A percentile compares a stretch with the other conserved stretches of the same genome.
These are phyloP conservation scores for Blastocystis sp. DNA, from an alignment of 352 stramenopile genomes.

Conservation along the genomic window DNA sequence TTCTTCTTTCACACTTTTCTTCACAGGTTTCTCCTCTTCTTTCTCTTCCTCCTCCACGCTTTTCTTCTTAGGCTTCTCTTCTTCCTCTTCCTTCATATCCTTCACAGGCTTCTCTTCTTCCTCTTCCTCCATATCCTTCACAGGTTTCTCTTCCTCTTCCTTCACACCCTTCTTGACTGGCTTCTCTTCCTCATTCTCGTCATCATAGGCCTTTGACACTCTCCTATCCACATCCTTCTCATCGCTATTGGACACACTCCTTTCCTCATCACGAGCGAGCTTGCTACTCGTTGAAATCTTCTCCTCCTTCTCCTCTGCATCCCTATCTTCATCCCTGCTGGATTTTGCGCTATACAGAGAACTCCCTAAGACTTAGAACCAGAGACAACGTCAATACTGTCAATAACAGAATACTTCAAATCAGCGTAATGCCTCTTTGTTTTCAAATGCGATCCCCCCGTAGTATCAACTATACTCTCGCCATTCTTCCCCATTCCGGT, in stretches of 20 bases:
- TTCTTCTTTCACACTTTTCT: background rate
- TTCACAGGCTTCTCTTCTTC: background rate
- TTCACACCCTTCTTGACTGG: background rate
- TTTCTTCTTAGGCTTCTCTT: background rate
- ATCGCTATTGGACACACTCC: background rate
- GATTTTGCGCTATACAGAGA: no score
- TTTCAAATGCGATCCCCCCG: no score
- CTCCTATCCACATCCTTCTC: background rate
- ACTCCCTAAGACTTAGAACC: no score
- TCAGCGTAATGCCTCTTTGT: no score
- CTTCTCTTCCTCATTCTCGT: background rate
- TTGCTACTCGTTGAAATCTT: background rate
- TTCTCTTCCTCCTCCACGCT: background rate
- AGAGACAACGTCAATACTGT: no score
- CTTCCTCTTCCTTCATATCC: background rate
- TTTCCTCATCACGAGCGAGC: background rate
- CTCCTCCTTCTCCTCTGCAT: background rate
- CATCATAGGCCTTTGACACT: background rate
- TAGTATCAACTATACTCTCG: no score
- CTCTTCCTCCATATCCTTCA: background rate
- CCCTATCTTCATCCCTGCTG: background rate
- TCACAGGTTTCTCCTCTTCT: background rate
- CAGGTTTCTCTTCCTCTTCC: background rate
- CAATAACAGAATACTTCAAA: no score
- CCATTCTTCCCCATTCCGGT: no score